These are phyloP conservation scores for Microbotryomycetes sp. DNA, from an alignment of 1,284 basidiomycete species.

Conservation along the genomic window DNA sequence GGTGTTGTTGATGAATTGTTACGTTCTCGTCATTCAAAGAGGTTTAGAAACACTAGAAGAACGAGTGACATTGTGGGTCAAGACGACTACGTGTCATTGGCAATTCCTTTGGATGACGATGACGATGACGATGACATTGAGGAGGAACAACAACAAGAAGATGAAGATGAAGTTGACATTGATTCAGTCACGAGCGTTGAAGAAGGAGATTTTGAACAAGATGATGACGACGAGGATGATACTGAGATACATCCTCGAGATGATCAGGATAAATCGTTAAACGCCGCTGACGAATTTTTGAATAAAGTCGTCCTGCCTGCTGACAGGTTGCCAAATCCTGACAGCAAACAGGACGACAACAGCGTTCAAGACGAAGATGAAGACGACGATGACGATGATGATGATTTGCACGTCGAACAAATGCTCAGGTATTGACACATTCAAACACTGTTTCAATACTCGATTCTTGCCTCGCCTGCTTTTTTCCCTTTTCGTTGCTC, in stretches of 20 bases:
- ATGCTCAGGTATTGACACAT: background rate
- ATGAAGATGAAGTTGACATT: background rate
- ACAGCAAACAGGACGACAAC: too few relatives aligned
- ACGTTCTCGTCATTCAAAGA: background rate
- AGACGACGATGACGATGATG: background rate
- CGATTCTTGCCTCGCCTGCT: too few relatives aligned
- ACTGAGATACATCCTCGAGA: background rate
- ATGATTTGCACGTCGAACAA: background rate
- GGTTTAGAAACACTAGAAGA: background rate
- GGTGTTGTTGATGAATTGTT: background rate
- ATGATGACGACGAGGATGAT: too few relatives aligned
- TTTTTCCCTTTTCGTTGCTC: too few relatives aligned
- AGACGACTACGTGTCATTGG: slow-evolving; percentile 2
- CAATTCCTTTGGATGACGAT: slow-evolving; percentile 3
- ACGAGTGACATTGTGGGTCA: slow-evolving; percentile 3
- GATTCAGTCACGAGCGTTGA: background rate
- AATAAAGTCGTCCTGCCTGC: slow-evolving; percentile 15
- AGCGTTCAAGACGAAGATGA: background rate
- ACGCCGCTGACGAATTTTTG: background rate
- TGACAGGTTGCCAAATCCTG: too few relatives aligned
- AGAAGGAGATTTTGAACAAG: background rate
- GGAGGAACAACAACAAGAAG: background rate
- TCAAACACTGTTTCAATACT: too few relatives aligned
- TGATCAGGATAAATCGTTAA: background rate
- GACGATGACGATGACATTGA: slow-evolving; percentile 9